Evolutionary conservation across 1,284 basidiomycete genomes (phyloP).

Genomic region (Ustilago sp.): DNA sequence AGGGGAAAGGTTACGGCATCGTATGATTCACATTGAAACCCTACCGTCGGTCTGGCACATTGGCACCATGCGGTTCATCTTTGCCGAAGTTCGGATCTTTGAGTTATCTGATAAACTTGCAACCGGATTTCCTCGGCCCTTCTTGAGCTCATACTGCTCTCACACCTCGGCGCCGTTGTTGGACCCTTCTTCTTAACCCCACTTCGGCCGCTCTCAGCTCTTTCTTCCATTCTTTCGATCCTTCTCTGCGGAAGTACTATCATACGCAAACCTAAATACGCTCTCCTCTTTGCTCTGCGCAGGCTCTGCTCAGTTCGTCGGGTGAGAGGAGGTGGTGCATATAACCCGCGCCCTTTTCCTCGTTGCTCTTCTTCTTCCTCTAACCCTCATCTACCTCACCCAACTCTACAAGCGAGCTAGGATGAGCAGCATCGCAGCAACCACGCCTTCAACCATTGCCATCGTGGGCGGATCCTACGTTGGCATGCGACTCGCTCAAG

Average conservation of each 20-base stretch:
- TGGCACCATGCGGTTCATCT: neutral
- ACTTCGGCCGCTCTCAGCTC: neutral
- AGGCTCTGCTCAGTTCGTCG: neutral
- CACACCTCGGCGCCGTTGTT: neutral
- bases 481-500: slow-evolving; percentile 60
- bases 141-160: no score
- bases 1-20: neutral
- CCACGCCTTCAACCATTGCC: slow-evolving; percentile 32
- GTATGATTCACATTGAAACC: neutral
- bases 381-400: slow-evolving; percentile 2
- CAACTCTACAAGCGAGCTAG: slow-evolving; percentile 1
- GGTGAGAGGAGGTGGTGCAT: slow-evolving; percentile 6
- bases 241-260: neutral
- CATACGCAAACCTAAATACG: neutral
- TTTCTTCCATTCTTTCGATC: neutral
- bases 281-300: neutral
- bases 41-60: neutral
- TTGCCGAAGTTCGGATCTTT: neutral
- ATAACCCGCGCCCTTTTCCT: slow-evolving; percentile 1
- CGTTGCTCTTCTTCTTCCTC: neutral
- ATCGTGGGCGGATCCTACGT: slow-evolving; percentile 49
- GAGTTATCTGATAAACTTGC: slow-evolving; percentile 3
- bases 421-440: slow-evolving; percentile 11
- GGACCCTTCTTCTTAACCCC: neutral
- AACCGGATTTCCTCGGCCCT: neutral